These are phyloP conservation scores for Didymella pinodella DNA, from an alignment of 2,329 filamentous ascomycete genomes.

Conservation along the genomic window DNA sequence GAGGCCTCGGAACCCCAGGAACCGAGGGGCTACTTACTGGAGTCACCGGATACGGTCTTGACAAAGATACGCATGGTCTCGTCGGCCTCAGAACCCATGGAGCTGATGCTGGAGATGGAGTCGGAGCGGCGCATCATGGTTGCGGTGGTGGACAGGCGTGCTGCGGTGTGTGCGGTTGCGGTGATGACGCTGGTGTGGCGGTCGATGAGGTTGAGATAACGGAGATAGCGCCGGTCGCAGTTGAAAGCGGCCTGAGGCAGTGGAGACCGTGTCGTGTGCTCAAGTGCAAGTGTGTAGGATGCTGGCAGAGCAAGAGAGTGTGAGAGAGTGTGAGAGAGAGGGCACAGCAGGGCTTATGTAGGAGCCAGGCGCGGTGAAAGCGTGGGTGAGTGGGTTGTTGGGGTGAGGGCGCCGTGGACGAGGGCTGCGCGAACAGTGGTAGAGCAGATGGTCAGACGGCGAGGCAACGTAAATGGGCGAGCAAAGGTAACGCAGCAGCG, in stretches of 20 bases:
- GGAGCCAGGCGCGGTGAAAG: slow-evolving; percentile 7
- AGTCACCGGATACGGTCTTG: slow-evolving; percentile 64
- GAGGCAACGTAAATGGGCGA: slow-evolving; percentile 13
- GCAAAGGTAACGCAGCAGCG: slow-evolving; percentile 17
- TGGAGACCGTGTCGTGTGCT: slow-evolving; percentile 17
- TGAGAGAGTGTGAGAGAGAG: neutral
- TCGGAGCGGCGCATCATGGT: slow-evolving; percentile 49
- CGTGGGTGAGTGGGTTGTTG: slow-evolving; percentile 6
- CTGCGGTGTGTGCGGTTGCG: slow-evolving; percentile 9
- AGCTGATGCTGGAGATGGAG: slow-evolving; percentile 55
- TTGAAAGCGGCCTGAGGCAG: slow-evolving; percentile 15
- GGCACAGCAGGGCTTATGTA: slow-evolving; percentile 6
- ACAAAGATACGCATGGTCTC: slow-evolving; percentile 69
- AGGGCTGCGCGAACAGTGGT: slow-evolving; percentile 6
- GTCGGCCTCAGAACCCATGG: slow-evolving; percentile 54
- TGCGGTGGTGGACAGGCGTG: slow-evolving; percentile 17
- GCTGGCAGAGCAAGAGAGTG: neutral
- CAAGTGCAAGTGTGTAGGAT: neutral
- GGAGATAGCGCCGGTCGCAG: slow-evolving; percentile 24
- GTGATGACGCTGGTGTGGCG: slow-evolving; percentile 15
- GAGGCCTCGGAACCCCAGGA: slow-evolving; percentile 25
- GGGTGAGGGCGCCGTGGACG: slow-evolving; percentile 6
- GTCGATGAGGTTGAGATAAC: slow-evolving; percentile 21
- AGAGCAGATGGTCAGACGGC: slow-evolving; percentile 3
- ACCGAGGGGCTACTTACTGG: slow-evolving; percentile 56